These are phyloP conservation scores for Sicyos edulis DNA, from an alignment of 306 rosid genomes.

Conservation along the genomic window DNA sequence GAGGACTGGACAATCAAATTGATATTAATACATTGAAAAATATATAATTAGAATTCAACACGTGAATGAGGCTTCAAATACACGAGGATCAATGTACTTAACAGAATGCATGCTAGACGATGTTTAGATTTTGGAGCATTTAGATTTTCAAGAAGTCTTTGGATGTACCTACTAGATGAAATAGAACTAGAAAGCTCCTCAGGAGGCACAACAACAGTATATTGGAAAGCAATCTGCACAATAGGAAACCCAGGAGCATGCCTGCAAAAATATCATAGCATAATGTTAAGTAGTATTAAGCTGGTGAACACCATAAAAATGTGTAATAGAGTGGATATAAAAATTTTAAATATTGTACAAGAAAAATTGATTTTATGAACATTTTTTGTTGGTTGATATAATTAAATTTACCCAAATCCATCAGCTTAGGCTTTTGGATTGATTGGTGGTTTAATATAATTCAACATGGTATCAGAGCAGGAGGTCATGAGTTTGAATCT, in stretches of 20 bases:
- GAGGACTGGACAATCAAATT: not conserved
- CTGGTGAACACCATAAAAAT: conserved; percentile 5
- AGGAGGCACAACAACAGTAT: conserved; percentile 83
- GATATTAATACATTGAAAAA: not conserved
- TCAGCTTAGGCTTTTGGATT: no score
- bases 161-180: conserved; percentile 60
- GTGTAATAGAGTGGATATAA: not conserved
- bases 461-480: no score
- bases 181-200: conserved; percentile 52
- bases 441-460: no score
- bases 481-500: no score
- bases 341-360: not conserved
- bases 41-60: not conserved
- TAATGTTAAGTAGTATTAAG: not conserved
- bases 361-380: not conserved
- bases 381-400: no score
- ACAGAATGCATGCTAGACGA: not conserved
- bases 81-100: not conserved
- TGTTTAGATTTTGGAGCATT: not conserved
- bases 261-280: conserved; percentile 35
- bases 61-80: not conserved
- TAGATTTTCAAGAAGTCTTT: not conserved
- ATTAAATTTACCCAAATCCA: no score
- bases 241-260: conserved; percentile 61
- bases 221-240: conserved; percentile 87